A percentile compares a stretch with the other conserved stretches of the same genome.
Evolutionary conservation across 225 moss, liverwort and hornwort species (phyloP).

Genomic region (Lunularia cruciata): DNA sequence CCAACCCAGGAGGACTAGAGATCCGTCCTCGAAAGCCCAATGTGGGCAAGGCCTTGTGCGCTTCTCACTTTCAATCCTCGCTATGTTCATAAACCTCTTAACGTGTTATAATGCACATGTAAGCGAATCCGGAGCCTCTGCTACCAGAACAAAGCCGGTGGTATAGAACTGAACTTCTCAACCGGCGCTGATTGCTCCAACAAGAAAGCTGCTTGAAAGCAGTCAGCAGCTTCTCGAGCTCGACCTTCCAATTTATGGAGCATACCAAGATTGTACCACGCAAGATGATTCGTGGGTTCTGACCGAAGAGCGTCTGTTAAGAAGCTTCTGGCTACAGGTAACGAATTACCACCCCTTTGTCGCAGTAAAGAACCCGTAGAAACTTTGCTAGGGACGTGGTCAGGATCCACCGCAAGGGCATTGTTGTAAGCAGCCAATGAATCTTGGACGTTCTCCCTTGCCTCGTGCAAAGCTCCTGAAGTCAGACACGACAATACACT

Average conservation of each 20-base stretch:
- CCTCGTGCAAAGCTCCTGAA: slow-evolving; percentile 63
- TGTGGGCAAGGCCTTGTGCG: slow-evolving; percentile 10
- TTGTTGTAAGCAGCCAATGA: slow-evolving; percentile 67
- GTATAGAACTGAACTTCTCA: slow-evolving; percentile 66
- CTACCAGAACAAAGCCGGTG: slow-evolving; percentile 79
- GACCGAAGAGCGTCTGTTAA: slow-evolving; percentile 77
- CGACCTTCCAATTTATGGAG: slow-evolving; percentile 71
- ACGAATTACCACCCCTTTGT: slow-evolving; percentile 52
- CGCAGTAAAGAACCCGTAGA: slow-evolving; percentile 67
- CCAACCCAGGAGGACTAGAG: background rate
- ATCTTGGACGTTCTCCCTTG: slow-evolving; percentile 57
- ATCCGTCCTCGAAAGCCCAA: slow-evolving; percentile 8
- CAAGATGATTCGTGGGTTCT: slow-evolving; percentile 68
- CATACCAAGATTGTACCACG: slow-evolving; percentile 78
- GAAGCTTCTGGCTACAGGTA: slow-evolving; percentile 67
- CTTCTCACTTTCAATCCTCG: background rate
- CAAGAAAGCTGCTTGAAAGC: slow-evolving; percentile 71
- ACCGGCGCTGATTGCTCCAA: slow-evolving; percentile 74
- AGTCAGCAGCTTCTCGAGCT: slow-evolving; percentile 63
- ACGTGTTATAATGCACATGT: slow-evolving; percentile 2
- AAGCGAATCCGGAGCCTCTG: background rate
- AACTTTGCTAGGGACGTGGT: slow-evolving; percentile 77
- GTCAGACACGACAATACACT: background rate
- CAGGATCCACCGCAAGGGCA: slow-evolving; percentile 60
- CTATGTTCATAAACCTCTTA: background rate